Percentiles rank a stretch among this genome's conserved stretches.
These are phyloP conservation scores for Podospora conica DNA, from an alignment of 495 filamentous ascomycete genomes.

Conservation along the genomic window DNA sequence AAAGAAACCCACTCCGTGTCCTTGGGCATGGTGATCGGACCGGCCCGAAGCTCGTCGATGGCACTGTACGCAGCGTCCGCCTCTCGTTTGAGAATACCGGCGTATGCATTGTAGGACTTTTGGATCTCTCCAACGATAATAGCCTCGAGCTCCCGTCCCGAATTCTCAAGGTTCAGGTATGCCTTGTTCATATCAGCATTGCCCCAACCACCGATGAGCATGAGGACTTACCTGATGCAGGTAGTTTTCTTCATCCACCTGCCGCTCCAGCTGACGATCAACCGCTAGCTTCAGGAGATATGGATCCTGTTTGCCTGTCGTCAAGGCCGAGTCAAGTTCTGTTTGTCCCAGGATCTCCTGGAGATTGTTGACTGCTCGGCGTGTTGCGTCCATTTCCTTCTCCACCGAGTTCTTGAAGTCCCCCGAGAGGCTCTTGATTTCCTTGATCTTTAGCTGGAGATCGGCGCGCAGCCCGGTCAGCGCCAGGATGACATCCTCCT, in stretches of 20 bases:
- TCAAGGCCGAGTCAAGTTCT: slow-evolving; percentile 67
- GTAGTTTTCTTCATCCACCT: slow-evolving; percentile 97
- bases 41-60: slow-evolving; percentile 73
- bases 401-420: slow-evolving; percentile 93
- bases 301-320: slow-evolving; percentile 81
- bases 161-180: slow-evolving; percentile 89
- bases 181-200: slow-evolving; percentile 48
- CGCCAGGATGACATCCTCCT: slow-evolving; percentile 82
- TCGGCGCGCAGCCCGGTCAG: slow-evolving; percentile 82
- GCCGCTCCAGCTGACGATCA: slow-evolving; percentile 81
- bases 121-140: slow-evolving; percentile 97
- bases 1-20: slow-evolving; percentile 88
- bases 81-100: slow-evolving; percentile 82
- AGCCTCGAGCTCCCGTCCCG: slow-evolving; percentile 86
- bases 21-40: slow-evolving; percentile 82
- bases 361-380: slow-evolving; percentile 64
- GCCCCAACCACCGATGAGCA: slow-evolving; percentile 12
- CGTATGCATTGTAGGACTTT: slow-evolving; percentile 90
- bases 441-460: slow-evolving; percentile 91
- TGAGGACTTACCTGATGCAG: slow-evolving; percentile 65
- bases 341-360: slow-evolving; percentile 73
- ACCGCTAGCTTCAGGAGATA: slow-evolving; percentile 79
- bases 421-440: slow-evolving; percentile 84
- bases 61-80: slow-evolving; percentile 72
- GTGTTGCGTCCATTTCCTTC: slow-evolving; percentile 67